Base-by-base conservation (phyloP, 208 protist genomes). In the Trichomonas vaginalis region DNA sequence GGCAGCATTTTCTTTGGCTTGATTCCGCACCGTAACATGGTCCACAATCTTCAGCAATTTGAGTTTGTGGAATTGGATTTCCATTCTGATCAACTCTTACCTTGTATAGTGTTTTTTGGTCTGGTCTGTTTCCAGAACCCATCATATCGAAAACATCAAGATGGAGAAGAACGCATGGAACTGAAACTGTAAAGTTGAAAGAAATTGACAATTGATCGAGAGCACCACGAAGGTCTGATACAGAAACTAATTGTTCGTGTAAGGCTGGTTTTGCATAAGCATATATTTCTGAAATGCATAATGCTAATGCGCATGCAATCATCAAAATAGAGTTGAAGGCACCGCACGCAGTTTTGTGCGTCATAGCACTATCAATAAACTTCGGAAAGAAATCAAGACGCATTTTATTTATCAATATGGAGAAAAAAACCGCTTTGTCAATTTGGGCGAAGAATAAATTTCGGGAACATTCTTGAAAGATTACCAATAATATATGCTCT, bases 11-110 rank as follows among this genome's bases (percentile, higher is more conserved):
- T 32, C 62, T 23, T 51, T 23, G 51, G 0, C 12, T 32, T 27
- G 92, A 48, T 83, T 95, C 92, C 8, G 95, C 95, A 35, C 95
- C 95, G 79, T 95, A 95, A 32, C 95, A 95, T 39, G 27, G 23
- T 48, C 95, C 95, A 32, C 95, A 95, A 39, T 92, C 45, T 51
- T 42, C 40, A 32, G 82, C 39, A 88, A 47, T 47, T 4, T 35
- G 14, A 47, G 35, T 47, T 23, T 35, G 40, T 4, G 39, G 14
- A 32, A 92, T 92, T 35, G 40, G 45, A 9, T 92, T 92, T 35
- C 45, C 45, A 39, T 51, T 39, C 21, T 35, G 15, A 39, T 92
- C 86, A 17, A 92, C 45, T 39, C 86, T 23, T 0, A 39, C 27
- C 17, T 92, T 92, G 21, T 21, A 39, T 6, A 92, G 17, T 9